These are phyloP conservation scores for Dryas octopetala DNA, from an alignment of 306 rosid species.

Conservation along the genomic window DNA sequence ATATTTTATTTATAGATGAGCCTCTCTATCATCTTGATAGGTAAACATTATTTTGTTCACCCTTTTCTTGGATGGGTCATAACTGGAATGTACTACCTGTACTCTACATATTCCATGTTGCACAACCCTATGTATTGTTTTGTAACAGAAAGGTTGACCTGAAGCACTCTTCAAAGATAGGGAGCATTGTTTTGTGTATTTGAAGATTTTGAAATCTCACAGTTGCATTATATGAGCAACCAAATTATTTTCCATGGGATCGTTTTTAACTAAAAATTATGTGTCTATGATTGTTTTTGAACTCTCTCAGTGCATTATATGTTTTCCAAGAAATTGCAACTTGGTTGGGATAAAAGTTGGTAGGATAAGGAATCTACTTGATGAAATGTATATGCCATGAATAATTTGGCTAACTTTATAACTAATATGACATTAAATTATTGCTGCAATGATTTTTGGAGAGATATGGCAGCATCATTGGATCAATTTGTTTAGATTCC, in stretches of 20 bases:
- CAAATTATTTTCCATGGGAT: constrained; percentile 1
- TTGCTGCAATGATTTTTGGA: constrained; percentile 2
- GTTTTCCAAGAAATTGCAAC: neutral
- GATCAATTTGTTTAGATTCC: neutral
- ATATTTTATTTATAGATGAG: constrained; percentile 84
- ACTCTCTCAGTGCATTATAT: neutral
- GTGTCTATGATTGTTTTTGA: neutral
- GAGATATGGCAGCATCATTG: neutral
- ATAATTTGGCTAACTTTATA: neutral
- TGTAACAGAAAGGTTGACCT: neutral
- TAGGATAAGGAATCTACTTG: neutral
- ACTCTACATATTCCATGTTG: neutral
- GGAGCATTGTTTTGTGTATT: neutral
- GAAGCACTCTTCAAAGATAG: neutral
- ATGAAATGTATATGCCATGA: neutral
- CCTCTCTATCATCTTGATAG: constrained; percentile 96
- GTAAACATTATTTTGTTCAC: constrained; percentile 29
- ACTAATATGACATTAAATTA: neutral
- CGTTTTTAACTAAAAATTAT: neutral
- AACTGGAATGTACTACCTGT: neutral
- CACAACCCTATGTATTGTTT: neutral
- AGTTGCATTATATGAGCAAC: neutral
- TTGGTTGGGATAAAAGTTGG: neutral
- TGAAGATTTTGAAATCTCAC: no score
- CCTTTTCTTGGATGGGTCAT: neutral